Base-by-base conservation (phyloP, 129 eudicot genomes). In the Kitagawia praeruptora region DNA sequence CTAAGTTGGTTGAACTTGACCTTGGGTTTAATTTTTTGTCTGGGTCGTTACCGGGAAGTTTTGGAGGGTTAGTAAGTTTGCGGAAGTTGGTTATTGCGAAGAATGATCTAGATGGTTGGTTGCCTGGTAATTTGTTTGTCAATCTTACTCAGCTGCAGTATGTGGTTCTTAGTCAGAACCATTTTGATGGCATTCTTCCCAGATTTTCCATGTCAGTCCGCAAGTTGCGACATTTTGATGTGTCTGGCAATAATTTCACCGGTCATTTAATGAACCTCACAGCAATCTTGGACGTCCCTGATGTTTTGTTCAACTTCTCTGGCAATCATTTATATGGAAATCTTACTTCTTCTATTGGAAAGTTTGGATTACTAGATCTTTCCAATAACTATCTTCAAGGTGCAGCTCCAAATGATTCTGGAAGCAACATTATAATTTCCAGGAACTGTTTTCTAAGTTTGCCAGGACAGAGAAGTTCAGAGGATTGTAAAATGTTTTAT, bases 341-440 rank as follows among this genome's bases (percentile, higher is more conserved):
- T 84, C 74, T 88, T 14, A 76, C 54, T 58, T 78, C 71, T 70
- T 77, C 39, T 31, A 9, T 79, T 46, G 72, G 76, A 66, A 82
- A 66, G 40, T 47, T 84, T 61, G 45, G 21, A 72, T 45, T 63
- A n/a, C 61, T 93, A 69, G 98, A 93, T 86, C 74, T 93, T 54
- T 90, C 96, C 48, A 77, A 77, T 78, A 93, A 93, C 83, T 93
- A 90, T 84, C 87, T 93, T 47, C 86, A 87, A 72, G 92, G 98
- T 27, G 64, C 45, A 69, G 81, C 78, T 34, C 82, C 89, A 38
- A 81, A 34, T 3, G 15, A 37, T 41, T 11, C 54, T 2, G 75
- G 80, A 75, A 80, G 45, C 18, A 45, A 37, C 78, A 69, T 74
- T 49, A 37, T 58, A 4, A 28, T 77, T 38, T 78, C 88, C 13